Percentiles rank a stretch among this genome's conserved stretches.
These are phyloP conservation scores for Trichoderma reesei DNA, from an alignment of 495 filamentous ascomycete genomes.

Conservation along the genomic window DNA sequence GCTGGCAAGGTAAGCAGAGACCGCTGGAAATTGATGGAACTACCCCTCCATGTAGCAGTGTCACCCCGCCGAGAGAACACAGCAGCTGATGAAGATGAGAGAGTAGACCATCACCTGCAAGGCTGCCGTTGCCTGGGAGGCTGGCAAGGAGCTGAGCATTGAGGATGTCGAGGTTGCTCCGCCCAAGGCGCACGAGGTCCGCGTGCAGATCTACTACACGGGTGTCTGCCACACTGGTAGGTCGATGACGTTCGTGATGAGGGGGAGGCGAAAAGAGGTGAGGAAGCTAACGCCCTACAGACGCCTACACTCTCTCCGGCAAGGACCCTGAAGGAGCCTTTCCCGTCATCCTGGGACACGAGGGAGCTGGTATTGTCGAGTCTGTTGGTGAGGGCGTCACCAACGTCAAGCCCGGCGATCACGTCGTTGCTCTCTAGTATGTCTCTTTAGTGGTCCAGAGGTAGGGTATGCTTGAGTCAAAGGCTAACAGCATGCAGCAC, in stretches of 20 bases:
- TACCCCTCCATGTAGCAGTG: background rate
- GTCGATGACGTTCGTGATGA: conserved; percentile 15
- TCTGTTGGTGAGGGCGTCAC: conserved; percentile 94
- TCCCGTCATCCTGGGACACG: conserved; percentile 91
- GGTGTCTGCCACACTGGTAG: conserved; percentile 96
- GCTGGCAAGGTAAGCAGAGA: conserved; percentile 36
- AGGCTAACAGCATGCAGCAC: conserved; percentile 47
- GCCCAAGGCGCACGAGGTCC: conserved; percentile 90
- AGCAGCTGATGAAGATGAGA: conserved; percentile 10
- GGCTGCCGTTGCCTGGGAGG: conserved; percentile 95
- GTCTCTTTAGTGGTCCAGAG: conserved; percentile 10
- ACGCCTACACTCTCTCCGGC: conserved; percentile 96
- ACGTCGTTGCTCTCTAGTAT: conserved; percentile 94
- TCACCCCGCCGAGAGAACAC: background rate
- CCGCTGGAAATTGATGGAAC: background rate
- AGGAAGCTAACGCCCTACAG: conserved; percentile 30
- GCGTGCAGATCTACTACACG: conserved; percentile 92
- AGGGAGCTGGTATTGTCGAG: conserved; percentile 95
- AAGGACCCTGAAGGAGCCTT: conserved; percentile 98
- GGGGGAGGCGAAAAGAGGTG: conserved; percentile 4
- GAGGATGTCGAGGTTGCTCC: conserved; percentile 89
- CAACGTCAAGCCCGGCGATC: conserved; percentile 81
- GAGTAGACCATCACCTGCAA: conserved; percentile 47
- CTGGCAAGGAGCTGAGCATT: conserved; percentile 75
- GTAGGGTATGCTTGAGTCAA: background rate